Evolutionary conservation across 2,329 filamentous ascomycete species (phyloP).

Genomic region (Trichophyton mentagrophytes): DNA sequence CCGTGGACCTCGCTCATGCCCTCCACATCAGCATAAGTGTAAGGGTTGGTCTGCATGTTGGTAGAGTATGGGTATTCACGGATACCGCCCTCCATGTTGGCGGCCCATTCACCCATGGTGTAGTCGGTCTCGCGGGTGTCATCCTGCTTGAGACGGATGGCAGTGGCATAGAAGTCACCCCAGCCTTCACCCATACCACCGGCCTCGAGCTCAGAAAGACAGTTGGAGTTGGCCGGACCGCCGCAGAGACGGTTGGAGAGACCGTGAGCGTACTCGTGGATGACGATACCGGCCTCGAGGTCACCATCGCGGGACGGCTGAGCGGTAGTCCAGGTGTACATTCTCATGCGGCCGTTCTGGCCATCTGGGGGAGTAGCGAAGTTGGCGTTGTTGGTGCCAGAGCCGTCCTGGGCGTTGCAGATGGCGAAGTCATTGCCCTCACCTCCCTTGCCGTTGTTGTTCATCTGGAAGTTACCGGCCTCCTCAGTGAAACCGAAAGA

Average conservation of each 20-base stretch:
- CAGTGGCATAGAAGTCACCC: slow-evolving; percentile 12
- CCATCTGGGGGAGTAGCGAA: slow-evolving; percentile 13
- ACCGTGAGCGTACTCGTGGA: slow-evolving; percentile 12
- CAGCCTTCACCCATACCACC: slow-evolving; percentile 13
- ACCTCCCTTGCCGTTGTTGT: slow-evolving; percentile 10
- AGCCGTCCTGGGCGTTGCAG: slow-evolving; percentile 12
- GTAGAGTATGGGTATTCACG: slow-evolving; percentile 12
- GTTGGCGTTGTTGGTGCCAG: slow-evolving; percentile 12
- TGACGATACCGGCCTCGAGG: slow-evolving; percentile 12
- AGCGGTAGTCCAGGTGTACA: slow-evolving; percentile 12
- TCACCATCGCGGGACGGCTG: slow-evolving; percentile 11
- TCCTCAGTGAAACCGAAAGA: slow-evolving; percentile 10
- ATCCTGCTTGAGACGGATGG: slow-evolving; percentile 8
- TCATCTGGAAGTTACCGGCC: slow-evolving; percentile 11
- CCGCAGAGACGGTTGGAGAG: slow-evolving; percentile 12
- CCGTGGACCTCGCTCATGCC: slow-evolving; percentile 5
- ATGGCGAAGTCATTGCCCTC: slow-evolving; percentile 10
- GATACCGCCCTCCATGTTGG: slow-evolving; percentile 8
- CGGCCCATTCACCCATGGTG: slow-evolving; percentile 11
- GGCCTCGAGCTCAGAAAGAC: slow-evolving; percentile 10
- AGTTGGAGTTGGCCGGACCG: slow-evolving; percentile 11
- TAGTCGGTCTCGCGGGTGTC: slow-evolving; percentile 11
- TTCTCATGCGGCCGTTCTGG: slow-evolving; percentile 11
- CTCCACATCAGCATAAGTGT: slow-evolving; percentile 8
- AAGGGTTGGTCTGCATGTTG: slow-evolving; percentile 10